phyloP scores from a whole-genome alignment of 2,329 filamentous ascomycete species.

The Phialophora chinensis region DNA sequence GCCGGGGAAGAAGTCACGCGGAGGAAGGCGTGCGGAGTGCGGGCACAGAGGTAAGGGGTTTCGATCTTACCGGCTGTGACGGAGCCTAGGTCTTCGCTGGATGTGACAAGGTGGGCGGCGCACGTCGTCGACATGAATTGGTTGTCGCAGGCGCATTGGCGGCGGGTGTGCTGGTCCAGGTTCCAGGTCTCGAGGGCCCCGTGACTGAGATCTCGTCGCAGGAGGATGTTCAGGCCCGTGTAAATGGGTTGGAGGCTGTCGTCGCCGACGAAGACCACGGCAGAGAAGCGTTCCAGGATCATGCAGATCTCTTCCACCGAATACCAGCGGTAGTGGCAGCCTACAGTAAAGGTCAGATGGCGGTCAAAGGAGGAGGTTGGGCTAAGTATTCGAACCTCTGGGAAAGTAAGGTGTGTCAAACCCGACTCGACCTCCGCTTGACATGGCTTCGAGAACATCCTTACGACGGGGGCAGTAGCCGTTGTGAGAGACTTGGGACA shows the following conservation, averaged over 20 bases:
- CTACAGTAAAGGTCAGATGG: conserved; percentile 31
- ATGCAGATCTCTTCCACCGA: conserved; percentile 51
- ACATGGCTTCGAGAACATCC: conserved; percentile 50
- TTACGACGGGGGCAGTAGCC: conserved; percentile 46
- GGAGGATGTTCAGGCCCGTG: conserved; percentile 53
- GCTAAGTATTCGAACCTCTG: conserved; percentile 40
- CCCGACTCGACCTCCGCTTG: conserved; percentile 50
- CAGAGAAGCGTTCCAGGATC: conserved; percentile 52
- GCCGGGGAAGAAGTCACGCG: conserved; percentile 44
- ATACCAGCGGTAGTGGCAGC: conserved; percentile 54
- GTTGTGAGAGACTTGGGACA: conserved; percentile 31
- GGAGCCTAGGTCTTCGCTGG: conserved; percentile 40
- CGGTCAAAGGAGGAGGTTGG: background rate
- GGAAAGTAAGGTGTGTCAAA: conserved; percentile 50
- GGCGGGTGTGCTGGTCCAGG: conserved; percentile 44
- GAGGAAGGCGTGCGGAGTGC: conserved; percentile 48
- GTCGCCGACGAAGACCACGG: conserved; percentile 52
- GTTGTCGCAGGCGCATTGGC: conserved; percentile 49
- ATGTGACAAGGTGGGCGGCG: conserved; percentile 35
- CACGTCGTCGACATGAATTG: conserved; percentile 50
- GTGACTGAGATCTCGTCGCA: conserved; percentile 49
- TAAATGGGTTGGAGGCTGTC: conserved; percentile 49
- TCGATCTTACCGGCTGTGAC: conserved; percentile 21
- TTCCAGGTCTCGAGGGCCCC: conserved; percentile 51
- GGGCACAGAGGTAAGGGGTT: conserved; percentile 38